Evolutionary conservation across 257 asterid species (phyloP), one percentile per base, ranked within the genome.

Genomic region (Nicotiana sylvestris): DNA sequence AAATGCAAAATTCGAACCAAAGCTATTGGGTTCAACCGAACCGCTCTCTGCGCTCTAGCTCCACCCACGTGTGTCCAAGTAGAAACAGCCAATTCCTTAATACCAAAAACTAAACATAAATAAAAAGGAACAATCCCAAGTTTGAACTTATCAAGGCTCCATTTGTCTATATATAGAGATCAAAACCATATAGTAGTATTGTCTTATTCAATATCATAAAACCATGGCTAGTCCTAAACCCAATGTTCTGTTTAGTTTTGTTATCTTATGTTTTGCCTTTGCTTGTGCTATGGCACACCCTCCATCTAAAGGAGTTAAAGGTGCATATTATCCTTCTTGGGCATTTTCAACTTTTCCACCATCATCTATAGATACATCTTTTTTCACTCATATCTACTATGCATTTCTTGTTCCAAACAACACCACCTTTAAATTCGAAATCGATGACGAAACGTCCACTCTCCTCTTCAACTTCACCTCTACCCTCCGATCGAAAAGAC

Each of bases 271-370:
- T 51, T 8, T 76, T 76, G 17, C 29, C 17, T 15, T 51, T 51
- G 29, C 46, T 58, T 69, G 66, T 79, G 68, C 64, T 0, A 33
- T 82, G 84, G 82, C 89, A 12, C 81, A 83, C 7, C 32, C 80
- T 30, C 55, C 86, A 6, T 65, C 89, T 62, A 29, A 21, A 33
- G 70, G 85, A 6, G 76, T 95, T 84, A 95, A 90, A 82, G 98
- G 97, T 15, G 94, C 82, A 9, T 93, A 93, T 68, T 93, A 85
- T 60, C 93, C 98, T 32, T 88, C 97, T 3, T 90, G 94, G 96
- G 80, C 84, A 29, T 21, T 12, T 12, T 86, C 87, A 16, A 16
- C 35, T 25, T 77, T 88, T 6, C 78, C 86, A 35, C 91, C 92
- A 17, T 91, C 96, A 12, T 80, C 94, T 67, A 91, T 93, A 56